Percentiles rank a stretch among this genome's conserved stretches.
phyloP scores from a whole-genome alignment of 164 flowering plant genomes.

The Vitis amurensis region DNA sequence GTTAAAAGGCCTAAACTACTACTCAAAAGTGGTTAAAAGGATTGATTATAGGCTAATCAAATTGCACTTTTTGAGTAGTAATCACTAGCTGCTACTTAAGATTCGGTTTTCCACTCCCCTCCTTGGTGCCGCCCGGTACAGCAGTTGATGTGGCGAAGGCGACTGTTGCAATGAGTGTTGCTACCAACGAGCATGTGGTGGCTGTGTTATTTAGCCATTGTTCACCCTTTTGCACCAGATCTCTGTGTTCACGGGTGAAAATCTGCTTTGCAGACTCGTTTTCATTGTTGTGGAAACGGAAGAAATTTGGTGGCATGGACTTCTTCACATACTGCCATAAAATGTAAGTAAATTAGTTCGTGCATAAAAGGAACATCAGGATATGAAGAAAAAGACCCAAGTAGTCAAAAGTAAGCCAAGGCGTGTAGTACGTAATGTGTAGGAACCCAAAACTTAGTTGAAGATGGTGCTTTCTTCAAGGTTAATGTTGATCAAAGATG shows the following conservation, averaged over 20 bases:
- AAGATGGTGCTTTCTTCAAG: too few species aligned
- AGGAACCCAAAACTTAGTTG: too few species aligned
- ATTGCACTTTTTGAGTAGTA: too few species aligned
- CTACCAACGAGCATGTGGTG: conserved; percentile 23
- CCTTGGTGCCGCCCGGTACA: conserved; percentile 19
- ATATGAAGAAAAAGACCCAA: too few species aligned
- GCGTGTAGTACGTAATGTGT: too few species aligned
- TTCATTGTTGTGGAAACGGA: conserved; percentile 10
- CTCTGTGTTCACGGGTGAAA: conserved; percentile 16
- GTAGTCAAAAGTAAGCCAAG: too few species aligned
- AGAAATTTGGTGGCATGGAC: conserved; percentile 19
- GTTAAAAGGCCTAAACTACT: too few species aligned
- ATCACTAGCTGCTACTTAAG: conserved; percentile 6
- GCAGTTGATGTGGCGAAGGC: conserved; percentile 26
- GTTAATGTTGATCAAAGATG: too few species aligned
- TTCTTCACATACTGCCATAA: conserved; percentile 16
- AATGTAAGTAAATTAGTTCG: background rate
- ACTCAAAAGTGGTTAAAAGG: too few species aligned
- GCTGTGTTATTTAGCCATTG: conserved; percentile 24
- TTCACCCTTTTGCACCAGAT: conserved; percentile 3
- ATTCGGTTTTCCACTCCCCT: background rate
- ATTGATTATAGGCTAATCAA: too few species aligned
- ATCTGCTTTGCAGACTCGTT: conserved; percentile 10
- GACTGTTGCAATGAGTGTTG: conserved; percentile 24
- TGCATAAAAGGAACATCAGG: too few species aligned